phyloP scores from a whole-genome alignment of 345 rosid species.

The Salix suchowensis region DNA sequence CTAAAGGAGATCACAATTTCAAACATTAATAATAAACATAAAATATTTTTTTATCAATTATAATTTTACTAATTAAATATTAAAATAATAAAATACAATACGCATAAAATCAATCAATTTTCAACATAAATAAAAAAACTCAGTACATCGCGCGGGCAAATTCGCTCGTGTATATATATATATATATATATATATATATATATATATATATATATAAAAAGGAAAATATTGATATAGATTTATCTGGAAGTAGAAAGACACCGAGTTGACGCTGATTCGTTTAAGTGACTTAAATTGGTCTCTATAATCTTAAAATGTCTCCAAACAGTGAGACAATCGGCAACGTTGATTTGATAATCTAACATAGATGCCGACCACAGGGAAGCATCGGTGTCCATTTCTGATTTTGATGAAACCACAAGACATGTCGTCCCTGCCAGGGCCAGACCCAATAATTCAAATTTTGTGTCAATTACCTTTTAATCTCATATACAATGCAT shows the following conservation, averaged over 20 bases:
- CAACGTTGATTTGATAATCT: slow-evolving; percentile 10
- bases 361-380: slow-evolving; percentile 21
- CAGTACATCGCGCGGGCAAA: too few species aligned
- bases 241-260: not conserved
- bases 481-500: slow-evolving; percentile 24
- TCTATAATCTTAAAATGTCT: slow-evolving; percentile 20
- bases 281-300: not conserved
- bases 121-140: too few species aligned
- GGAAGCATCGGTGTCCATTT: slow-evolving; percentile 21
- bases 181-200: too few species aligned
- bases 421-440: slow-evolving; percentile 22
- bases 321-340: slow-evolving; percentile 11
- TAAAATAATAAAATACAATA: too few species aligned
- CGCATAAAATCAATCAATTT: too few species aligned
- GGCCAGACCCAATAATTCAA: slow-evolving; percentile 25
- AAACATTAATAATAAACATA: too few species aligned
- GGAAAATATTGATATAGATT: not conserved
- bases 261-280: not conserved
- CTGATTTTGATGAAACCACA: slow-evolving; percentile 1
- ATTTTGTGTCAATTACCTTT: not conserved
- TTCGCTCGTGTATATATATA: too few species aligned
- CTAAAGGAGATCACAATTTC: too few species aligned
- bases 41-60: too few species aligned
- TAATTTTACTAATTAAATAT: too few species aligned
- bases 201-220: too few species aligned